Evolutionary conservation across 768 basidiomycete species (phyloP), one percentile per base, ranked within the genome.

Genomic region (Dentipellis sp.): DNA sequence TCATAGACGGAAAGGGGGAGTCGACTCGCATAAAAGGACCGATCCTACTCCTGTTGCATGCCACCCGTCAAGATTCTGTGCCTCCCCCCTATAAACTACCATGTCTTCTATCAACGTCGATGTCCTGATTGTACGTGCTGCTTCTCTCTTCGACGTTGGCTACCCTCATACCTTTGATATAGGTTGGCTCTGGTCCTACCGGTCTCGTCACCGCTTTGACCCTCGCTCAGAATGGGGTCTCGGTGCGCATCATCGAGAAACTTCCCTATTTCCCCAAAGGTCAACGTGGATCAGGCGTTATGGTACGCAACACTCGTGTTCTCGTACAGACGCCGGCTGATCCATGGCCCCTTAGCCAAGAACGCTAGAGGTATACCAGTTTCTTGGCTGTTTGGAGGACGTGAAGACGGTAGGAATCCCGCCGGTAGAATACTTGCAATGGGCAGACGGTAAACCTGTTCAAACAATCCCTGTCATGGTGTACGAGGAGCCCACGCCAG

Each of bases 161-260:
- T 29, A 29, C 6, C 6, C 29, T 29, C 29, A 29, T 29, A 29
- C 29, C 29, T 49, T 5, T 2, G 29, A 29, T 29, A 10, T 29
- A 58, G 57, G 57, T 50, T 29, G 57, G 57, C 35, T 56, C 52
- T 29, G 57, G 57, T 12, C 57, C 57, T 14, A 46, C 53, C 35
- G 57, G 57, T 21, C 53, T 58, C 19, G 53, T 58, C 12, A 8
- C 36, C 14, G 57, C 57, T 14, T 52, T 58, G 12, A 29, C 46
- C 5, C 57, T 58, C 22, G 45, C 42, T 16, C 52, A 56, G 16
- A 55, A 56, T 48, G 58, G 58, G 6, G 49, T 59, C 12, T 34
- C 58, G 14, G 54, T 59, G 9, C 58, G 58, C n/a, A 10, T 59
- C 22, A 36, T 59, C 53, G 58, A 59, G 16, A 59, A 40, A 21